Evolutionary conservation across 2,329 filamentous ascomycete genomes (phyloP).

Genomic region (Colletotrichum gloeosporioides): DNA sequence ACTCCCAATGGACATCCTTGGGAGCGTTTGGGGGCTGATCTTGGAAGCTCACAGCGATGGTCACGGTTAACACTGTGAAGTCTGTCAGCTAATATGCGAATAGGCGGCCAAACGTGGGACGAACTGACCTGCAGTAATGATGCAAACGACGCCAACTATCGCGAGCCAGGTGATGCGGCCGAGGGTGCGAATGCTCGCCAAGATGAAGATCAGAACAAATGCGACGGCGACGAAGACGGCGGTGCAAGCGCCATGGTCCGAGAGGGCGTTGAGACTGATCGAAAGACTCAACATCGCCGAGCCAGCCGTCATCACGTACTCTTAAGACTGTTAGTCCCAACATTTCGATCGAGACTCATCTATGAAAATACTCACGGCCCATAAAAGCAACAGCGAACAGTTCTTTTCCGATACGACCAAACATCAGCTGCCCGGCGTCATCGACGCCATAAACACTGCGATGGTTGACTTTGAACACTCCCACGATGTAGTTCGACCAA

Average conservation of each 20-base stretch:
- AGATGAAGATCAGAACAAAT: slow-evolving; percentile 28
- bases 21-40: slow-evolving; percentile 29
- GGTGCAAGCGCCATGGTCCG: slow-evolving; percentile 41
- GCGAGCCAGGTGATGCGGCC: slow-evolving; percentile 36
- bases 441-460: slow-evolving; percentile 56
- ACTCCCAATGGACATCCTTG: slow-evolving; percentile 22
- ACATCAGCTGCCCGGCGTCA: slow-evolving; percentile 53
- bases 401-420: slow-evolving; percentile 49
- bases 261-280: slow-evolving; percentile 44
- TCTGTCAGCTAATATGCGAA: neutral
- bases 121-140: slow-evolving; percentile 23
- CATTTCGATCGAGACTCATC: neutral
- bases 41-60: slow-evolving; percentile 33
- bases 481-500: slow-evolving; percentile 54
- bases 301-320: slow-evolving; percentile 32
- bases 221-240: slow-evolving; percentile 43
- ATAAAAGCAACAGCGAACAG: slow-evolving; percentile 39
- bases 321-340: neutral
- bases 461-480: slow-evolving; percentile 53
- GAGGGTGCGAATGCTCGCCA: slow-evolving; percentile 36
- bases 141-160: slow-evolving; percentile 28
- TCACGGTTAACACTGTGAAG: slow-evolving; percentile 28
- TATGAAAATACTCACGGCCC: slow-evolving; percentile 30
- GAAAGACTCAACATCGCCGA: slow-evolving; percentile 45
- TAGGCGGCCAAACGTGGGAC: neutral